phyloP scores from a whole-genome alignment of 2,329 filamentous ascomycete species.

The Escovopsis sp. region DNA sequence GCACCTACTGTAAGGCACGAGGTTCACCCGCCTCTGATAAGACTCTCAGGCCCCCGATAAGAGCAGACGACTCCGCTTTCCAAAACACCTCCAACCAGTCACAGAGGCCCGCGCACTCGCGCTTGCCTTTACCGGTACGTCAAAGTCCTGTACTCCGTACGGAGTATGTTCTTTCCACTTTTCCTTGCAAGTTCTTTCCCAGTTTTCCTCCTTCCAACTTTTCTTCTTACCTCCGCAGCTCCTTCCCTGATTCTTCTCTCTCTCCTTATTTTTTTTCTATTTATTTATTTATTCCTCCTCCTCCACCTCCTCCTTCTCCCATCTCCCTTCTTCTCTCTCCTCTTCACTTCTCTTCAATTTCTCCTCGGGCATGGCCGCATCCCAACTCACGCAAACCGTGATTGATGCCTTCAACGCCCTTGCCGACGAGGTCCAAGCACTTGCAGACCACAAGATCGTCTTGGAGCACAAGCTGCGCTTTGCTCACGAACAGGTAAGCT shows the following conservation, averaged over 20 bases:
- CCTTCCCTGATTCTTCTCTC: not conserved
- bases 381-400: conserved; percentile 37
- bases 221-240: not conserved
- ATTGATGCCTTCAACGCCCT: conserved; percentile 50
- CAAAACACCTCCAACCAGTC: no score
- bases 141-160: no score
- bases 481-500: conserved; percentile 50
- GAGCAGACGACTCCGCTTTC: no score
- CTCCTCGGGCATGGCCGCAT: conserved; percentile 20
- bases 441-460: conserved; percentile 49
- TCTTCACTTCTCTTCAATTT: conserved; percentile 3
- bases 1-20: no score
- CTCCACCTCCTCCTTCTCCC: conserved; percentile 2
- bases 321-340: conserved; percentile 8
- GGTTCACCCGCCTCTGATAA: no score
- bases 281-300: conserved; percentile 5
- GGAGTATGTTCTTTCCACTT: no score
- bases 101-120: no score
- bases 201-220: no score
- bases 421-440: conserved; percentile 48
- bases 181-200: no score
- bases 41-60: no score
- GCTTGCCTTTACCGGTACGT: no score
- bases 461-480: conserved; percentile 53
- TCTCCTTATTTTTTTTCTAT: conserved; percentile 7